Evolutionary conservation across 2,329 filamentous ascomycete genomes (phyloP).

Genomic region (Cryphonectria radicalis): DNA sequence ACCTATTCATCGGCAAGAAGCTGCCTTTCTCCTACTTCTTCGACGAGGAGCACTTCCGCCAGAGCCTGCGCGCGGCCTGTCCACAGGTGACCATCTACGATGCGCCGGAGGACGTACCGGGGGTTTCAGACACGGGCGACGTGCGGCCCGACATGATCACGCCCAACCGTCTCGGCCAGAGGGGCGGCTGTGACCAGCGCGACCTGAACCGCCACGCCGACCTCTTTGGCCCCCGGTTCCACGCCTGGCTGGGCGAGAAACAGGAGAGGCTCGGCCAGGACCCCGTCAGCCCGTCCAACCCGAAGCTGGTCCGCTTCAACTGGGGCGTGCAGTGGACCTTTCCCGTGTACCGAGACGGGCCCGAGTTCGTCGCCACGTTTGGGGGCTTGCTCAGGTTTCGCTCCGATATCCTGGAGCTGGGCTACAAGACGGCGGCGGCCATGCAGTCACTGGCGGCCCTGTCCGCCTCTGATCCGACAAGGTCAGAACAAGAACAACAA

Average conservation of each 20-base stretch:
- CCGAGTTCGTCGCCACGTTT: constrained; percentile 51
- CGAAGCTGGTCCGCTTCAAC: constrained; percentile 46
- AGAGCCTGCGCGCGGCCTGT: constrained; percentile 43
- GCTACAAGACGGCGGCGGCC: constrained; percentile 40
- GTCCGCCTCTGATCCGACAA: neutral
- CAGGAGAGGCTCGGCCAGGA: constrained; percentile 33
- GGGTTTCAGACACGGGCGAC: constrained; percentile 30
- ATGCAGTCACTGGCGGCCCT: constrained; percentile 35
- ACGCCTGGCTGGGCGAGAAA: constrained; percentile 38
- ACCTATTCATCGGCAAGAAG: constrained; percentile 46
- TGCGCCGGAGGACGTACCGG: constrained; percentile 43
- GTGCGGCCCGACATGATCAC: constrained; percentile 44
- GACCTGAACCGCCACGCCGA: constrained; percentile 49
- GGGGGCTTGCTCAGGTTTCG: constrained; percentile 48
- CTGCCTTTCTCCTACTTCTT: constrained; percentile 51
- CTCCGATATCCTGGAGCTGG: constrained; percentile 46
- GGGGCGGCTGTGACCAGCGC: constrained; percentile 44
- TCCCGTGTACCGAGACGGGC: constrained; percentile 51
- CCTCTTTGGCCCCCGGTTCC: constrained; percentile 42
- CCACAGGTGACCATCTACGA: constrained; percentile 50
- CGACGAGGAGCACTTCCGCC: constrained; percentile 49
- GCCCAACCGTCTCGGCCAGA: constrained; percentile 45
- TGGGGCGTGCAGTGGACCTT: constrained; percentile 53
- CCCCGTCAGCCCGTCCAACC: constrained; percentile 33
- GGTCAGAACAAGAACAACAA: neutral